Evolutionary conservation across 768 basidiomycete species (phyloP).

Genomic region (Xanthoconium stramineum): DNA sequence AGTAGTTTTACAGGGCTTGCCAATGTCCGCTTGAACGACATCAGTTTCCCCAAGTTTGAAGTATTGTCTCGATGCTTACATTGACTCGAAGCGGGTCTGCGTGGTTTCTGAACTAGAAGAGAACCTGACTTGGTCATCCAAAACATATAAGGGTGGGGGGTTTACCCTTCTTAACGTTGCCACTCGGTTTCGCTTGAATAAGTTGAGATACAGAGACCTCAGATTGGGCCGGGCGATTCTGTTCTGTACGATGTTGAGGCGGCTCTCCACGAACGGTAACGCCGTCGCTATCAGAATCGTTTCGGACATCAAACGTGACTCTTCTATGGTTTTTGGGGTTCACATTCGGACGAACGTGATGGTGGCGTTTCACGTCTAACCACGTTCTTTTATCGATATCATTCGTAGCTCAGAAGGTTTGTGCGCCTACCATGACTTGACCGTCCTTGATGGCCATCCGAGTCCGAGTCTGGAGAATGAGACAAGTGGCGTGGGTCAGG

Average conservation of each 20-base stretch:
- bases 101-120: slow-evolving; percentile 9
- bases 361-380: slow-evolving; percentile 4
- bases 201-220: not conserved
- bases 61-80: slow-evolving; percentile 8
- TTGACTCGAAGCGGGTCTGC: not conserved
- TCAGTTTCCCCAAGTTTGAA: not conserved
- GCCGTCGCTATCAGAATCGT: slow-evolving; percentile 14
- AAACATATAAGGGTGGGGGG: not conserved
- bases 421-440: not conserved
- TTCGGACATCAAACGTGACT: slow-evolving; percentile 15
- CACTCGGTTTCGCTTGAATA: not conserved
- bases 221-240: not conserved
- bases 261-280: slow-evolving; percentile 10
- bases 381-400: not conserved
- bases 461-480: slow-evolving; percentile 17
- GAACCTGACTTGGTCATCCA: not conserved
- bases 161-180: slow-evolving; percentile 7
- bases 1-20: slow-evolving; percentile 6
- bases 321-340: slow-evolving; percentile 4
- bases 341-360: not conserved
- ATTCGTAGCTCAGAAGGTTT: not conserved
- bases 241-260: slow-evolving; percentile 3
- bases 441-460: not conserved
- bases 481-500: not conserved
- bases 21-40: slow-evolving; percentile 8